These are phyloP conservation scores for Chytriomyces sp. DNA, from an alignment of 192 early-diverging fungal genomes.

Conservation along the genomic window DNA sequence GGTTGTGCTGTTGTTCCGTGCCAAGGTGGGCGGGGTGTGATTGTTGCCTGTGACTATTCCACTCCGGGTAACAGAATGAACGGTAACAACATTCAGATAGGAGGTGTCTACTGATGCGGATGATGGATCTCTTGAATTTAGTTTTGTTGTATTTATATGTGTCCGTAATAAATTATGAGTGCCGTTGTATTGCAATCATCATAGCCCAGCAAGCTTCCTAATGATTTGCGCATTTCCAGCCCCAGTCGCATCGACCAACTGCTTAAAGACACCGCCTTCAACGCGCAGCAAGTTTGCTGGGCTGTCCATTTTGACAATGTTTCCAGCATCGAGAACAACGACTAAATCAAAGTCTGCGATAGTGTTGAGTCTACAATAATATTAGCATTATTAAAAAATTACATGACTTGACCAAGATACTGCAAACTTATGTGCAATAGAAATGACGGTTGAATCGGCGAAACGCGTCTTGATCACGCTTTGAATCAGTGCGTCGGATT, in stretches of 20 bases:
- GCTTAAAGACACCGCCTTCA: constrained; percentile 46
- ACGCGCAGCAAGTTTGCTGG: constrained; percentile 58
- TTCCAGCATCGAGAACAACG: constrained; percentile 75
- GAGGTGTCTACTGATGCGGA: no score
- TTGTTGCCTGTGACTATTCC: no score
- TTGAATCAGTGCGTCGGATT: constrained; percentile 75
- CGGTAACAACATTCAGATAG: no score
- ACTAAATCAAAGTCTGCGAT: constrained; percentile 83
- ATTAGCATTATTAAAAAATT: no score
- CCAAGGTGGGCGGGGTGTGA: no score
- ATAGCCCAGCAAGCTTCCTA: neutral
- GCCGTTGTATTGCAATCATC: neutral
- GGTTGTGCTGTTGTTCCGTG: no score
- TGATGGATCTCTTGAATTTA: neutral
- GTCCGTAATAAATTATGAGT: no score
- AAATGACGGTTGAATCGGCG: constrained; percentile 63
- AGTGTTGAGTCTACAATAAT: constrained; percentile 57
- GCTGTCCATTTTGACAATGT: constrained; percentile 74
- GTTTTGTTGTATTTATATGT: no score
- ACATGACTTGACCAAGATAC: no score
- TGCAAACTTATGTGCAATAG: constrained; percentile 86
- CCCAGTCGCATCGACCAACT: constrained; percentile 59
- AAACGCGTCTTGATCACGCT: constrained; percentile 51
- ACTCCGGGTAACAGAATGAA: no score
- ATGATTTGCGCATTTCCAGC: constrained; percentile 26